phyloP scores from a whole-genome alignment of 331 rosid genomes.

The Rhamnella rubrinervis region DNA sequence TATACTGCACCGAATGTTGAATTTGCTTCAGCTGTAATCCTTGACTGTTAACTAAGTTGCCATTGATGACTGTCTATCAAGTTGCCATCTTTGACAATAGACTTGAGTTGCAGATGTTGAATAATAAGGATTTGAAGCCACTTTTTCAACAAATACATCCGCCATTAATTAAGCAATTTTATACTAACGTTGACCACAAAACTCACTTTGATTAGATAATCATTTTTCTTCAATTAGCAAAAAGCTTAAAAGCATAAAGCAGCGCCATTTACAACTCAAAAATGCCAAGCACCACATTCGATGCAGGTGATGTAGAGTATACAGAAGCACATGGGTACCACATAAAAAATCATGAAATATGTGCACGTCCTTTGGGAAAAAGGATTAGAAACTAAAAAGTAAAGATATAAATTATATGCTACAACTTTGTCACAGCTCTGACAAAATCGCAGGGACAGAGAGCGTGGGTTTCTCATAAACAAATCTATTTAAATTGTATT shows the following conservation, averaged over 20 bases:
- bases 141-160: no score
- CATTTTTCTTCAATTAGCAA: no score
- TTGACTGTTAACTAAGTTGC: no score
- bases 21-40: no score
- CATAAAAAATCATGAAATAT: conserved; percentile 15
- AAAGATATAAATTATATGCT: conserved; percentile 3
- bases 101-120: no score
- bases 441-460: conserved; percentile 72
- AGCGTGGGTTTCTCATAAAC: no score
- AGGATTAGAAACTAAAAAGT: background rate
- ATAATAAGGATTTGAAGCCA: no score
- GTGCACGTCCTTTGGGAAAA: background rate
- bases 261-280: conserved; percentile 3
- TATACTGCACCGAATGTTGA: no score
- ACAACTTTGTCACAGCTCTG: conserved; percentile 57
- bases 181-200: background rate
- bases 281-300: background rate
- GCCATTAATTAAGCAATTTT: background rate
- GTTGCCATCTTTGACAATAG: no score
- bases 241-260: background rate
- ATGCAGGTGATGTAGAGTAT: background rate
- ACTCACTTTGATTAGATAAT: no score
- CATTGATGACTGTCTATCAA: no score
- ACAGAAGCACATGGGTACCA: background rate
- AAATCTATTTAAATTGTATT: no score